These are phyloP conservation scores for Cladophialophora immunda DNA, from an alignment of 2,329 filamentous ascomycete species.

Conservation along the genomic window DNA sequence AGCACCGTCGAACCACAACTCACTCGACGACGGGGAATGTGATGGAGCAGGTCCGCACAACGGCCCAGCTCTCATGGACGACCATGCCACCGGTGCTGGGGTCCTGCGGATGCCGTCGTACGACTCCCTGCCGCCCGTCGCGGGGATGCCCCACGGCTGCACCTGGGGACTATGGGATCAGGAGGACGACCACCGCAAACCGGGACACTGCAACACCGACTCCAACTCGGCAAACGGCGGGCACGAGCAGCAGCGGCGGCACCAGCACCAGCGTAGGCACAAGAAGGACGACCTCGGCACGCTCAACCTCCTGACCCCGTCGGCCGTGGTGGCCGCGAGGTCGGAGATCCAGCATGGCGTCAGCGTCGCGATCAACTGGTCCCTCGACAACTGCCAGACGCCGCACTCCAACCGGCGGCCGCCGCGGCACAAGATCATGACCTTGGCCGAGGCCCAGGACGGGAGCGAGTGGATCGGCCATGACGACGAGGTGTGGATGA, in stretches of 20 bases:
- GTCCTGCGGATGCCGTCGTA: no score
- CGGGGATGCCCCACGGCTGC: constrained; percentile 66
- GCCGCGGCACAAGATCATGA: constrained; percentile 65
- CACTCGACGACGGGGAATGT: no score
- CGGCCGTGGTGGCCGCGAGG: constrained; percentile 59
- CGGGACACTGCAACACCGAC: no score
- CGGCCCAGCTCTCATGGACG: no score
- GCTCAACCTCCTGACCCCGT: constrained; percentile 65
- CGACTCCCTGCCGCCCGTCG: constrained; percentile 62
- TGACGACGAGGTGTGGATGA: constrained; percentile 57
- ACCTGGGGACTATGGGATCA: constrained; percentile 63
- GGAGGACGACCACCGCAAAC: no score
- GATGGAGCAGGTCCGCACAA: no score
- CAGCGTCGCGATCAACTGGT: constrained; percentile 64
- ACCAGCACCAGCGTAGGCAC: no score
- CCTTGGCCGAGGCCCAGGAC: constrained; percentile 38
- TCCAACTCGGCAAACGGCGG: no score
- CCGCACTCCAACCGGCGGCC: constrained; percentile 59
- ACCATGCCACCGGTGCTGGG: no score
- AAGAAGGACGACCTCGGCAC: constrained; percentile 56
- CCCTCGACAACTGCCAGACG: constrained; percentile 60
- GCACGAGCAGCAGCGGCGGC: no score
- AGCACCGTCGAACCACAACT: no score
- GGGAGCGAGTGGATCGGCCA: no score
- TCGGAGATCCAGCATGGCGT: constrained; percentile 64